Conservation (phyloP, 257 asterid genomes). For the Perilla frutescens region DNA sequence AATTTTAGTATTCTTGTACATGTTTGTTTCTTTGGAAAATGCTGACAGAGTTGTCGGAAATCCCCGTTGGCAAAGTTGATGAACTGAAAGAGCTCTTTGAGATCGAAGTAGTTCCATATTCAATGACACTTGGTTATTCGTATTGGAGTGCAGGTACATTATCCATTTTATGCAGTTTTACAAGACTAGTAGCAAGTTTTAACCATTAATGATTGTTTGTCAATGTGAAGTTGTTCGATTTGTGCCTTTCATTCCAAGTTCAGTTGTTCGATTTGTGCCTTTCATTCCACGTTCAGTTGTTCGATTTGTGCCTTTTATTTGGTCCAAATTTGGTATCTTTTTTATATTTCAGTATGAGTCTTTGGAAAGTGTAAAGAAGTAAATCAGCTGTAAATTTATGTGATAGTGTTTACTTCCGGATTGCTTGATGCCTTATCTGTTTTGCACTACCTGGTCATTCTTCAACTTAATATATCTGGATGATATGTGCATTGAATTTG, state of each 20-base stretch:
- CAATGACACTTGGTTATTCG: conserved; percentile 80
- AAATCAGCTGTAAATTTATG: no score
- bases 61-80: conserved; percentile 70
- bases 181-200: neutral
- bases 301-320: no score
- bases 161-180: conserved; percentile 8
- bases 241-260: neutral
- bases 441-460: no score
- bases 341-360: no score
- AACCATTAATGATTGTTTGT: conserved; percentile 18
- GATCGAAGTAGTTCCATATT: conserved; percentile 76
- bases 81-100: conserved; percentile 72
- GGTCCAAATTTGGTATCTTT: no score
- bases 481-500: no score
- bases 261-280: neutral
- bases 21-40: conserved; percentile 17
- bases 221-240: no score
- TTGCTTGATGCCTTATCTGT: no score
- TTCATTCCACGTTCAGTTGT: no score
- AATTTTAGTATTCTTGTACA: neutral
- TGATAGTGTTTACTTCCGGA: no score
- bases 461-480: no score
- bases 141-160: conserved; percentile 86
- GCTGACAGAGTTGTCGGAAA: conserved; percentile 73
- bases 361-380: no score